Evolutionary conservation across 352 stramenopile genomes (phyloP).

Genomic region (Ophiocytium majus): DNA sequence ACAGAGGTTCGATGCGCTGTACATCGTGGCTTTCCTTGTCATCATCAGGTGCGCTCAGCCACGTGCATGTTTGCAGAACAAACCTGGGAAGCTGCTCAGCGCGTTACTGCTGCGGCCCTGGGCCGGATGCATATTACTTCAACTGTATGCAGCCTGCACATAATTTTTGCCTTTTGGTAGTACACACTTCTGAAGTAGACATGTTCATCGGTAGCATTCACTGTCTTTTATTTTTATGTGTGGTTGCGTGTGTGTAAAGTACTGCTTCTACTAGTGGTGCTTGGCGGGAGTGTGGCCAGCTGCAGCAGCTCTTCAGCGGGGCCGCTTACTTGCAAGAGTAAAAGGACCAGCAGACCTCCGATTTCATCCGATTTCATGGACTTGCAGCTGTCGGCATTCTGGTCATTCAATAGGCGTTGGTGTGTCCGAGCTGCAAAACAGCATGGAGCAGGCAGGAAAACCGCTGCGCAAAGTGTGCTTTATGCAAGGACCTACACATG

Average conservation of each 20-base stretch:
- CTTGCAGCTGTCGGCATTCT: background rate
- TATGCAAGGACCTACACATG: too few relatives aligned
- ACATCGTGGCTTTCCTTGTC: slow-evolving; percentile 12
- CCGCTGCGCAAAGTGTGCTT: too few relatives aligned
- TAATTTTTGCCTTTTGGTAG: background rate
- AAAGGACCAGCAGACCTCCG: background rate
- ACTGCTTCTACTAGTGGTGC: background rate
- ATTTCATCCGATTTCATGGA: too few relatives aligned
- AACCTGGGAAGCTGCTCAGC: background rate
- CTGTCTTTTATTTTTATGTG: background rate
- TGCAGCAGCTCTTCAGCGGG: background rate
- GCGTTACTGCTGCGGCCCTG: background rate
- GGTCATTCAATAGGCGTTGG: background rate
- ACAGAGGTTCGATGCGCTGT: slow-evolving; percentile 8
- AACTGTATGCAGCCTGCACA: too few relatives aligned
- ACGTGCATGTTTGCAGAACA: too few relatives aligned
- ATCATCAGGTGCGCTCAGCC: slow-evolving; percentile 2
- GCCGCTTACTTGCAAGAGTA: background rate
- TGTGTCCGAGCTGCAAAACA: too few relatives aligned
- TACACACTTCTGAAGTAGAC: background rate
- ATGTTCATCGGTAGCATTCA: background rate
- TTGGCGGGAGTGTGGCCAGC: background rate
- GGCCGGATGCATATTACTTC: background rate
- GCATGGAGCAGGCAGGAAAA: too few relatives aligned
- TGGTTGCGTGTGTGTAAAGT: background rate